These are phyloP conservation scores for Rubia tinctorum DNA, from an alignment of 305 asterid genomes.

Conservation along the genomic window DNA sequence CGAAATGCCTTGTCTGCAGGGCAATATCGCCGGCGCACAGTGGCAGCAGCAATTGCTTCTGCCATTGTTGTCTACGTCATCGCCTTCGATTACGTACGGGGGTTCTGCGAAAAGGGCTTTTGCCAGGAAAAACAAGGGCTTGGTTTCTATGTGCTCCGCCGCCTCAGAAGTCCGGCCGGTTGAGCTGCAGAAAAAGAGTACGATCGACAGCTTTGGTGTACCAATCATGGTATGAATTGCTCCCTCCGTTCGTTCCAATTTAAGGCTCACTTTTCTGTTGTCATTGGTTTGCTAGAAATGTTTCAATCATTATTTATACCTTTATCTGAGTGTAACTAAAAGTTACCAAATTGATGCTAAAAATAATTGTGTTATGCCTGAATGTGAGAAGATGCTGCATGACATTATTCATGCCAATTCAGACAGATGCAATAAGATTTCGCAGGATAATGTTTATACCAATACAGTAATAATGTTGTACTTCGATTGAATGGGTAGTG, in stretches of 20 bases:
- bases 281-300: neutral
- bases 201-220: neutral
- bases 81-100: neutral
- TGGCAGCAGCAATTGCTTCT: constrained; percentile 3
- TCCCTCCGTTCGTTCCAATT: neutral
- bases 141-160: neutral
- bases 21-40: neutral
- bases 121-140: neutral
- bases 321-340: no score
- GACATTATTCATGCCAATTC: no score
- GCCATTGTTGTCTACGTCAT: neutral
- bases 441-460: no score
- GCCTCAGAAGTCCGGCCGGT: neutral
- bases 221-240: constrained; percentile 9
- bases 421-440: no score
- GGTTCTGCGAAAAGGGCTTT: neutral
- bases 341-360: no score
- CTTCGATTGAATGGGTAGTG: no score
- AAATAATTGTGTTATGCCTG: neutral
- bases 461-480: no score
- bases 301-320: no score
- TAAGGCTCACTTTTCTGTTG: neutral
- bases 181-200: neutral
- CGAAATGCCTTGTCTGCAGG: neutral
- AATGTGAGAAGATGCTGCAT: neutral